phyloP scores from a whole-genome alignment of 2,329 filamentous ascomycete species.

The Fusarium mangiferae region DNA sequence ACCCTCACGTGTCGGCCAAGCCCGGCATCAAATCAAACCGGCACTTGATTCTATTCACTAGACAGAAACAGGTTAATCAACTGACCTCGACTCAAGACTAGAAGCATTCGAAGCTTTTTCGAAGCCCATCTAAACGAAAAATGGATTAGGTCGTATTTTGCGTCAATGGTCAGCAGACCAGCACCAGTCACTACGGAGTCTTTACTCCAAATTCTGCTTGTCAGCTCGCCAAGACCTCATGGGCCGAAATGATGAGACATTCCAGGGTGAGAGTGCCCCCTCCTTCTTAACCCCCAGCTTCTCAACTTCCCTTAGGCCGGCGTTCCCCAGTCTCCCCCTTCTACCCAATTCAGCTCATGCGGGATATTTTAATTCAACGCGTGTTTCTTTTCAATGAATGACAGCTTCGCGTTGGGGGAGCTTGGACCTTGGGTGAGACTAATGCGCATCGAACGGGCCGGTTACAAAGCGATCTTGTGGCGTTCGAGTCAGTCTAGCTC shows the following conservation, averaged over 20 bases:
- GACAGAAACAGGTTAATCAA: background rate
- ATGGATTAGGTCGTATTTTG: background rate
- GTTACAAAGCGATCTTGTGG: background rate
- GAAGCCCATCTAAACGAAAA: background rate
- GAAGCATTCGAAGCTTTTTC: conserved; percentile 8
- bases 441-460: background rate
- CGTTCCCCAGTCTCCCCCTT: background rate
- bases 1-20: conserved; percentile 21
- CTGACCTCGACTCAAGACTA: background rate
- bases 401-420: background rate
- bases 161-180: background rate
- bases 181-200: background rate
- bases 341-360: background rate
- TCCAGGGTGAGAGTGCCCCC: background rate
- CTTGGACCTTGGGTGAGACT: background rate
- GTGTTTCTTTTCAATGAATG: no score
- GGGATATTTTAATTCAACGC: background rate
- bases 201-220: background rate
- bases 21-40: background rate
- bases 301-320: background rate
- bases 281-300: background rate
- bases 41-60: background rate
- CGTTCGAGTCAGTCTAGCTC: conserved; percentile 12
- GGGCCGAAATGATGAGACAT: background rate
- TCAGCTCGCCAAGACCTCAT: background rate